These are phyloP conservation scores for Saccharomycopsis sp. DNA, from an alignment of 805 yeast species.

Conservation along the genomic window DNA sequence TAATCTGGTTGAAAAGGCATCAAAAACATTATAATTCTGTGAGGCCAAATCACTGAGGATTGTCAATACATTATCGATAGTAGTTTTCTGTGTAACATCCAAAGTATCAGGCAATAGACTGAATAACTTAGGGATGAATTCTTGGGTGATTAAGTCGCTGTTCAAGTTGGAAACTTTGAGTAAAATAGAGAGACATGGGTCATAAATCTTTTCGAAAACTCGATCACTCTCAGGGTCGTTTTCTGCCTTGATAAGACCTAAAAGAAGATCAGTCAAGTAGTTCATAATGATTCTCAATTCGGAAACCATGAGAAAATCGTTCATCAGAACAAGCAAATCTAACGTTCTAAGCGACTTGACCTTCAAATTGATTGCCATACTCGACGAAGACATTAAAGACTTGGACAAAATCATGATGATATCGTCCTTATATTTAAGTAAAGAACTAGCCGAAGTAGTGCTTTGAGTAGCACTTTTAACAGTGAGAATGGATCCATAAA, in stretches of 20 bases:
- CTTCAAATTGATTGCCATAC: constrained; percentile 62
- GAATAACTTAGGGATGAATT: constrained; percentile 16
- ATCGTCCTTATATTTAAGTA: constrained; percentile 53
- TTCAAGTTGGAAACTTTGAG: constrained; percentile 5
- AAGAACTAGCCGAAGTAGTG: constrained; percentile 28
- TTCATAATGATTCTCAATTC: constrained; percentile 61
- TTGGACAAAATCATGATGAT: constrained; percentile 62
- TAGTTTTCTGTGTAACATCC: background rate
- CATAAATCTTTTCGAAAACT: constrained; percentile 12
- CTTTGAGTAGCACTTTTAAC: background rate
- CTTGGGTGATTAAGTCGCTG: constrained; percentile 13
- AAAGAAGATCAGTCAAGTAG: constrained; percentile 55
- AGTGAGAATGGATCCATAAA: constrained; percentile 30
- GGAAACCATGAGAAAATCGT: constrained; percentile 40
- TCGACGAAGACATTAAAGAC: constrained; percentile 60
- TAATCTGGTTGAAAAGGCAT: constrained; percentile 35
- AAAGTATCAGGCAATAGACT: constrained; percentile 8
- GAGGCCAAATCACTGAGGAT: constrained; percentile 30
- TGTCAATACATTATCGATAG: constrained; percentile 7
- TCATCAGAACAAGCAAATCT: constrained; percentile 46
- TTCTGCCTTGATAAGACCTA: constrained; percentile 31
- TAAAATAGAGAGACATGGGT: constrained; percentile 6
- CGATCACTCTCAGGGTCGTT: background rate
- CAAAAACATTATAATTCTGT: constrained; percentile 30
- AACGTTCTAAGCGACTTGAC: constrained; percentile 61